Evolutionary conservation across 345 rosid genomes (phyloP).

Genomic region (Moringa oleifera): DNA sequence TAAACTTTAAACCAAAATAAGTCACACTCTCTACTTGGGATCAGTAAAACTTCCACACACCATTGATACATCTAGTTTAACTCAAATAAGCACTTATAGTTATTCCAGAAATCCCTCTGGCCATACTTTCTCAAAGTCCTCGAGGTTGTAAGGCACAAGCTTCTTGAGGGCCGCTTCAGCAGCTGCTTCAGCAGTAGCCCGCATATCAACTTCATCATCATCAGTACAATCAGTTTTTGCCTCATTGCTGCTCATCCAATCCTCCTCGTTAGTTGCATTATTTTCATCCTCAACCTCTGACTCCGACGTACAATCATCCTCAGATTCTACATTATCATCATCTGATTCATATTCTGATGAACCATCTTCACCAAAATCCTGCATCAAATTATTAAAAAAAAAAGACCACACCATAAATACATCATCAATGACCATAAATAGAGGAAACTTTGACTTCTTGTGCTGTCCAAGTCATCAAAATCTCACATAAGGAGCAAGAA

Average conservation of each 20-base stretch:
- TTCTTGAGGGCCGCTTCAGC: slow-evolving; percentile 80
- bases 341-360: slow-evolving; percentile 67
- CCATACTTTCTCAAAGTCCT: slow-evolving; percentile 73
- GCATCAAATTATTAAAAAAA: slow-evolving; percentile 25
- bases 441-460: slow-evolving; percentile 3
- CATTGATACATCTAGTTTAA: neutral
- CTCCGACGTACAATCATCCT: slow-evolving; percentile 64
- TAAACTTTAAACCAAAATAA: neutral
- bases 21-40: neutral
- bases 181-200: slow-evolving; percentile 52
- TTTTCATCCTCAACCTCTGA: slow-evolving; percentile 86
- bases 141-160: slow-evolving; percentile 61
- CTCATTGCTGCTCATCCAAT: slow-evolving; percentile 60
- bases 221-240: slow-evolving; percentile 69
- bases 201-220: slow-evolving; percentile 57
- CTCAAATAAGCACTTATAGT: neutral
- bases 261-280: slow-evolving; percentile 63
- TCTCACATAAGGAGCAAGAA: slow-evolving; percentile 96
- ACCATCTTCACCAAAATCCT: slow-evolving; percentile 80
- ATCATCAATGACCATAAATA: slow-evolving; percentile 5
- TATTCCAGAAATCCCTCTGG: slow-evolving; percentile 6
- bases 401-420: no score
- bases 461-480: slow-evolving; percentile 18
- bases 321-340: slow-evolving; percentile 55
- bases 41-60: neutral